Conservation (phyloP, 768 basidiomycete species). For the Amanita pallidorosea region DNA sequence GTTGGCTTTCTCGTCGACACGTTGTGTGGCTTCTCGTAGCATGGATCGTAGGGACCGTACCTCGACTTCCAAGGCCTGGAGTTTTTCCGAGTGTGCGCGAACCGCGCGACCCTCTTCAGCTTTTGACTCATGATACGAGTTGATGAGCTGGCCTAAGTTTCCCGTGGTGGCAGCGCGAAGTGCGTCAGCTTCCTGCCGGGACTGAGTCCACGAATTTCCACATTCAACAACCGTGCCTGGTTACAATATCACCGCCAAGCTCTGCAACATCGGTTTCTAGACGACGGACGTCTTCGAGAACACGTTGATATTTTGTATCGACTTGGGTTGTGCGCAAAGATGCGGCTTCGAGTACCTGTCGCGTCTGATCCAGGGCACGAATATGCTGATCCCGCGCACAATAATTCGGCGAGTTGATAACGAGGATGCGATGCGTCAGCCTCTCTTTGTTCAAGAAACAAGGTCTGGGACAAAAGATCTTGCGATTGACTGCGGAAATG, state of each 20-base stretch:
- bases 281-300: conserved; percentile 54
- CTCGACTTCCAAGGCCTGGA: conserved; percentile 74
- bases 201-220: conserved; percentile 87
- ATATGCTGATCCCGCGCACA: conserved; percentile 74
- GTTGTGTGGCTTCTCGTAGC: conserved; percentile 67
- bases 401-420: conserved; percentile 62
- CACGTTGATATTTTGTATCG: conserved; percentile 60
- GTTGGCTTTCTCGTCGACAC: conserved; percentile 57
- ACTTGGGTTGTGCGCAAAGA: conserved; percentile 72
- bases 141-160: conserved; percentile 75
- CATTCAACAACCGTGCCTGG: conserved; percentile 57
- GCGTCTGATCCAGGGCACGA: conserved; percentile 79
- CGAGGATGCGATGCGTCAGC: conserved; percentile 61
- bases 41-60: conserved; percentile 64
- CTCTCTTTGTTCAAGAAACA: conserved; percentile 65
- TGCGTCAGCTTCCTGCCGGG: conserved; percentile 87
- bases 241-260: conserved; percentile 72
- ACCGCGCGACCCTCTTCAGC: conserved; percentile 71
- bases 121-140: conserved; percentile 77
- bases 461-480: conserved; percentile 60
- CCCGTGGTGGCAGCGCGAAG: conserved; percentile 81
- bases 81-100: conserved; percentile 73
- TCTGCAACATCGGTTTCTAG: conserved; percentile 75
- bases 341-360: conserved; percentile 63
- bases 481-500: conserved; percentile 71